These are phyloP conservation scores for Amorphotheca resinae DNA, from an alignment of 495 filamentous ascomycete species.

Conservation along the genomic window DNA sequence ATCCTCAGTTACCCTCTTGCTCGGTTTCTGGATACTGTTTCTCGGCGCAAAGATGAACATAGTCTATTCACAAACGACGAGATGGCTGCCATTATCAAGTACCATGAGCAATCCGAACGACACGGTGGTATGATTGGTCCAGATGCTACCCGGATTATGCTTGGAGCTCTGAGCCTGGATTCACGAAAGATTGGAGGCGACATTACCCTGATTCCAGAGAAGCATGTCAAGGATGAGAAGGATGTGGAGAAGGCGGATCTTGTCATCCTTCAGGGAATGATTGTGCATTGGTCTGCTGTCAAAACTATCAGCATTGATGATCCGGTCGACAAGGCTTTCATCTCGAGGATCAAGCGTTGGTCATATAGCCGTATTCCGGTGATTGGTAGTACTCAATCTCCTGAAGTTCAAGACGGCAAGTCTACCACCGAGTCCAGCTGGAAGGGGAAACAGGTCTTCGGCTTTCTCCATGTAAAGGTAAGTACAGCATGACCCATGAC, in stretches of 20 bases:
- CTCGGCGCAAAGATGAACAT: conserved; percentile 1
- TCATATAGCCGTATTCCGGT: conserved; percentile 18
- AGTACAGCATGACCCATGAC: not conserved
- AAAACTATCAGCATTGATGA: conserved; percentile 15
- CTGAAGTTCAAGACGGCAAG: not conserved
- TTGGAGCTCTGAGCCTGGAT: conserved; percentile 15
- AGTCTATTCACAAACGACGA: conserved; percentile 10
- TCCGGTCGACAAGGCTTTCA: conserved; percentile 7
- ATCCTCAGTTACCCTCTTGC: conserved; percentile 14
- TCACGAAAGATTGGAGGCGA: conserved; percentile 6
- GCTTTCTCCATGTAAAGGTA: conserved; percentile 17
- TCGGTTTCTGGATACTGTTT: conserved; percentile 7
- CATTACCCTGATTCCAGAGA: not conserved
- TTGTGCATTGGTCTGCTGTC: conserved; percentile 13
- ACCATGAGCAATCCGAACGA: conserved; percentile 11
- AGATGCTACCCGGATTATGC: conserved; percentile 12
- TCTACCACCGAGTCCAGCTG: not conserved
- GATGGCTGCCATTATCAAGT: conserved; percentile 7
- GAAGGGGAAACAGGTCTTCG: conserved; percentile 10
- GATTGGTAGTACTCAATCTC: conserved; percentile 5
- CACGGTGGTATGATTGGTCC: conserved; percentile 11
- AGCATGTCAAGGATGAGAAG: not conserved
- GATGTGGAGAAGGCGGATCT: conserved; percentile 14
- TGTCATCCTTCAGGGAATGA: conserved; percentile 1
- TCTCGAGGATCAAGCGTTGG: conserved; percentile 17